Percentiles rank a stretch among this genome's conserved stretches.
Evolutionary conservation across 768 basidiomycete genomes (phyloP).

Genomic region (Leccinum boreale): DNA sequence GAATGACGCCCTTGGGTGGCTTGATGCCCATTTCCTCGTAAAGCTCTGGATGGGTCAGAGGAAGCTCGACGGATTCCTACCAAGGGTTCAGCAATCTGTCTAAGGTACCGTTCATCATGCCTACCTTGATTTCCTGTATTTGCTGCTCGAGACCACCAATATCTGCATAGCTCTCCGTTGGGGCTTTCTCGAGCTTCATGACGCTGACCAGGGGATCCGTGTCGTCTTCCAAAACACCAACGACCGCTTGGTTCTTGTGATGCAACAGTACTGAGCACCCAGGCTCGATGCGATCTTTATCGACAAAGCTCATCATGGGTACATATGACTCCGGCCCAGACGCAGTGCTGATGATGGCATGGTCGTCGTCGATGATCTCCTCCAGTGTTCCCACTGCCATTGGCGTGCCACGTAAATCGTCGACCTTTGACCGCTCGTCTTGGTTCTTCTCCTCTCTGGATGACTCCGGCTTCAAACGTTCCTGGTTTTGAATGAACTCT

Average conservation of each 20-base stretch:
- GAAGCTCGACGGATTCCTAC: constrained; percentile 96
- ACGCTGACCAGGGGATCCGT: constrained; percentile 94
- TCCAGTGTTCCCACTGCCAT: constrained; percentile 99
- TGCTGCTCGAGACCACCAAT: constrained; percentile 95
- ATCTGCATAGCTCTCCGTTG: constrained; percentile 97
- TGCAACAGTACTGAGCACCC: constrained; percentile 93
- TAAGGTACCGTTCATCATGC: constrained; percentile 8
- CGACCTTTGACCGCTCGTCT: constrained; percentile 90
- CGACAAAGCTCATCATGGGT: constrained; percentile 95
- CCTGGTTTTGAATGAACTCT: constrained; percentile 91
- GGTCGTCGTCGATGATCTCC: constrained; percentile 97
- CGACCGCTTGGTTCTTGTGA: constrained; percentile 92
- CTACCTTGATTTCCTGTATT: constrained; percentile 97
- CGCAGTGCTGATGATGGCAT: constrained; percentile 96
- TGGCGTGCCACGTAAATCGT: constrained; percentile 90
- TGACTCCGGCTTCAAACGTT: constrained; percentile 82
- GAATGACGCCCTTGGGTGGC: constrained; percentile 99
- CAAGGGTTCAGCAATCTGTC: background rate
- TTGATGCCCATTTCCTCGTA: constrained; percentile 99
- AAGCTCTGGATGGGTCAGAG: constrained; percentile 94
- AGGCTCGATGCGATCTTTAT: constrained; percentile 96
- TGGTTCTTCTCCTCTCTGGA: constrained; percentile 93
- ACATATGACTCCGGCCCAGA: constrained; percentile 97
- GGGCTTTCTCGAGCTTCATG: constrained; percentile 99
- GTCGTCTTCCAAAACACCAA: constrained; percentile 95